Evolutionary conservation across 2,329 filamentous ascomycete species (phyloP), one percentile per base, ranked within the genome.

Genomic region (Cytospora schulzeri): DNA sequence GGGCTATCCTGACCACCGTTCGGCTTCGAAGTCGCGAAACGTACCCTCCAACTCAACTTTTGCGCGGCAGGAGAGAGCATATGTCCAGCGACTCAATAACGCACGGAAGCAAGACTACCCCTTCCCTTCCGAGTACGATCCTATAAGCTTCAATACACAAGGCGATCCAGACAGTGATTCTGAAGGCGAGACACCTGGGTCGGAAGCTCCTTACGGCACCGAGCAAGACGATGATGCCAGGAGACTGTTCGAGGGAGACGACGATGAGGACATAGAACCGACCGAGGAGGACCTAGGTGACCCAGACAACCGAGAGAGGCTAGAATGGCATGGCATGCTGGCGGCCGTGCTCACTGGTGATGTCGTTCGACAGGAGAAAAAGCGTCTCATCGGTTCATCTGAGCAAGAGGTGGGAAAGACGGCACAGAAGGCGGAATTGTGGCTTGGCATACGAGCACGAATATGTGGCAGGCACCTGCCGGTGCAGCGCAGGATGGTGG

Each of bases 251-350:
- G 93, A 96, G 73, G 65, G 65, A 29, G 65, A 67, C 31, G 91
- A 92, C 64, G 93, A 94, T 72, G 92, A 97, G 71, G 90, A 95
- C 69, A 86, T 92, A 69, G 91, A 95, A 71, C 93, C 93, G 0
- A 95, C 92, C 4, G 84, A 92, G 28, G 95, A 98, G 72, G 95
- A 99, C 75, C 78, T 98, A 60, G 90, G 91, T 76, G 91, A 97
- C 71, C 91, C 93, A 1, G 88, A 89, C 68, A 97, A 93, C 73
- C 85, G 93, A 67, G 95, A 98, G 76, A 85, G 94, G 53, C 81
- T 99, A 28, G 95, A 99, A 77, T 99, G 95, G 95, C 93, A 99
- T 77, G 92, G 92, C 3, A 99, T 99, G 95, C 80, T 99, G 63
- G 92, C 94, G 66, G 96, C 94, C 17, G 95, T 99, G 4, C 80